phyloP scores from a whole-genome alignment of 495 filamentous ascomycete species.

The Aspergillus sparsus region DNA sequence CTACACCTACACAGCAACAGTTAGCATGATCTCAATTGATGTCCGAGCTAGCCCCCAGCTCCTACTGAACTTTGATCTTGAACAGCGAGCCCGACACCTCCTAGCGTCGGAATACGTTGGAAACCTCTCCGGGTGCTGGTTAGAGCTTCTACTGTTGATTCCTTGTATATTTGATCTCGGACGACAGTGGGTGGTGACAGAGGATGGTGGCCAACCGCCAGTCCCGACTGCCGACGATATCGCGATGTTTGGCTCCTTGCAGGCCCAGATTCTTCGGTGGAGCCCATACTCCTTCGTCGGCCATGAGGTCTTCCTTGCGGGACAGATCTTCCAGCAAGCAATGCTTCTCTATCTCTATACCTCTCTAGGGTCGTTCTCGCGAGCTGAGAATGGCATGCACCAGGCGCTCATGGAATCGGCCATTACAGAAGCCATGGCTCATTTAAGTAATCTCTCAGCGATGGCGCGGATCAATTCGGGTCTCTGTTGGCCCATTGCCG shows the following conservation, averaged over 20 bases:
- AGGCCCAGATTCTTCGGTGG: slow-evolving; percentile 40
- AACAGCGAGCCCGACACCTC: slow-evolving; percentile 36
- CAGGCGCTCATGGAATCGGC: slow-evolving; percentile 32
- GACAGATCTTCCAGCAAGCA: slow-evolving; percentile 40
- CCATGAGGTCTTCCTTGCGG: slow-evolving; percentile 37
- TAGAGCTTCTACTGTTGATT: slow-evolving; percentile 38
- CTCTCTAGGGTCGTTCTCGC: slow-evolving; percentile 31
- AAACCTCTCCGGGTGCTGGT: slow-evolving; percentile 41
- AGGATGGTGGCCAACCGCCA: slow-evolving; percentile 19
- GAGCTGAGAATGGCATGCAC: slow-evolving; percentile 35
- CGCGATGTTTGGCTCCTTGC: slow-evolving; percentile 43
- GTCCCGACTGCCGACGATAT: slow-evolving; percentile 39
- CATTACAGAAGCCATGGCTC: slow-evolving; percentile 34
- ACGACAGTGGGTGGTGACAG: slow-evolving; percentile 39
- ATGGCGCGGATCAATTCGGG: slow-evolving; percentile 40
- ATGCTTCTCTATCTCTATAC: slow-evolving; percentile 43
- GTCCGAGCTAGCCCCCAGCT: slow-evolving; percentile 37
- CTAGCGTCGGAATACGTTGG: slow-evolving; percentile 36
- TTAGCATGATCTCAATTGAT: slow-evolving; percentile 47
- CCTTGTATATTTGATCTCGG: slow-evolving; percentile 44
- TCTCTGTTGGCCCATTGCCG: slow-evolving; percentile 42
- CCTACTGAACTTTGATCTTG: slow-evolving; percentile 40
- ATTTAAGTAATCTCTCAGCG: slow-evolving; percentile 31
- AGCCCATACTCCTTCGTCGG: slow-evolving; percentile 34
- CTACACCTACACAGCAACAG: slow-evolving; percentile 43